Base-by-base conservation (phyloP, 306 rosid species). In the Cucurbita argyrosperma region DNA sequence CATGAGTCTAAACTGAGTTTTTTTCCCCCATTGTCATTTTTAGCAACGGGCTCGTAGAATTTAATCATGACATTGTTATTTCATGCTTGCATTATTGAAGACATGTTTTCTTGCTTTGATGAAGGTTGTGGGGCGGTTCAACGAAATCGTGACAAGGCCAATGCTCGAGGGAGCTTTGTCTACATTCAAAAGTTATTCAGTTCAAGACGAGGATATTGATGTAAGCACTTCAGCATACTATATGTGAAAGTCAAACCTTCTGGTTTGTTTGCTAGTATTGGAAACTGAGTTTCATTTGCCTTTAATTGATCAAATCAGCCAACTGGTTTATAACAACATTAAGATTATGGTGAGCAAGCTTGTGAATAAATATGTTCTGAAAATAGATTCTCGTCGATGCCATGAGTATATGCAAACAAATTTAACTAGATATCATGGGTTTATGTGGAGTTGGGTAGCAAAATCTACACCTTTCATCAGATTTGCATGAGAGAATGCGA, bases 71-170 rank as follows among this genome's bases (percentile, higher is more conserved):
- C 56, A 23, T 46, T 66, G 46, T 23, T 67, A 1, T 21, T 68
- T 21, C 73, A 46, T 68, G 73, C 3, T 68, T 47, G 42, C 73
- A 26, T 54, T 52, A 23, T 64, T 67, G 23, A 37, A 49, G 42
- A 47, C 61, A 40, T 26, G 1, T 63, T 40, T 53, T 37, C 66
- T 71, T 45, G 40, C 35, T 71, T 61, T 53, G 42, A 15, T 75
- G 79, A 82, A 93, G 99, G 99, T 90, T 78, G 96, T 91, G 51
- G 95, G 97, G 3, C 89, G 97, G 77, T 94, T 94, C 80, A 94
- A 90, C 82, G 99, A 94, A 85, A 88, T 90, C 3, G 56, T 94
- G 65, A 94, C 97, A 39, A 94, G 80, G 81, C 91, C 62, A 30
- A 92, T 91, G 74, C 78, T 94, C 56, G 97, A 94, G 80, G 99